phyloP scores from a whole-genome alignment of 441 rosid genomes.

The Isatis lusitanica region DNA sequence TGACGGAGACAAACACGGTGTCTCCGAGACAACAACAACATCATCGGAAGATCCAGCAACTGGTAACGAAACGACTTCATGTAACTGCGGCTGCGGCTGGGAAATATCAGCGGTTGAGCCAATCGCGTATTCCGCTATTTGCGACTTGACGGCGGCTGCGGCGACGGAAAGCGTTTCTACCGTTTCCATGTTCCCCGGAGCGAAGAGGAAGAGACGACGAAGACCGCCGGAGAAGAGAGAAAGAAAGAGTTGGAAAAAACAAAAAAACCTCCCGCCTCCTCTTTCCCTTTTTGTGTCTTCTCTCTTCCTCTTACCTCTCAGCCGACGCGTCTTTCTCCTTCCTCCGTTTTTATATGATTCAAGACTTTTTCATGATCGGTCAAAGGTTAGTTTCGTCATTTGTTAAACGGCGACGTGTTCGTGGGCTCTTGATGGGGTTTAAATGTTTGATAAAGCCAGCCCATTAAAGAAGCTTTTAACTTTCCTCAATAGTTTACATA shows the following conservation, averaged over 20 bases:
- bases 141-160: constrained; percentile 1
- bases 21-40: constrained; percentile 32
- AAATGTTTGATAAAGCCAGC: not conserved
- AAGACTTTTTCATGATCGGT: constrained; percentile 14
- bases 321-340: constrained; percentile 26
- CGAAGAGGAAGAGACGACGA: constrained; percentile 43
- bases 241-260: constrained; percentile 19
- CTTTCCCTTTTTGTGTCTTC: constrained; percentile 28
- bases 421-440: constrained; percentile 14
- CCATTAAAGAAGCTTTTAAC: not conserved
- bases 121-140: constrained; percentile 1
- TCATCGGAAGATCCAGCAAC: constrained; percentile 52
- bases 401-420: not conserved
- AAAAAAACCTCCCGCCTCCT: constrained; percentile 41
- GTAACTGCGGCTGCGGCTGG: constrained; percentile 23
- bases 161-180: constrained; percentile 36
- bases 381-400: constrained; percentile 29
- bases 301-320: constrained; percentile 36
- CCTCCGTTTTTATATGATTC: constrained; percentile 1
- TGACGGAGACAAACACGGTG: constrained; percentile 37
- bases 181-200: constrained; percentile 49
- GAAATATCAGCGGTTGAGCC: constrained; percentile 6
- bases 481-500: not conserved
- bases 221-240: constrained; percentile 23
- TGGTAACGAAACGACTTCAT: constrained; percentile 39